Conservation (phyloP, 768 basidiomycete species). For the Mycena capillaripes region DNA sequence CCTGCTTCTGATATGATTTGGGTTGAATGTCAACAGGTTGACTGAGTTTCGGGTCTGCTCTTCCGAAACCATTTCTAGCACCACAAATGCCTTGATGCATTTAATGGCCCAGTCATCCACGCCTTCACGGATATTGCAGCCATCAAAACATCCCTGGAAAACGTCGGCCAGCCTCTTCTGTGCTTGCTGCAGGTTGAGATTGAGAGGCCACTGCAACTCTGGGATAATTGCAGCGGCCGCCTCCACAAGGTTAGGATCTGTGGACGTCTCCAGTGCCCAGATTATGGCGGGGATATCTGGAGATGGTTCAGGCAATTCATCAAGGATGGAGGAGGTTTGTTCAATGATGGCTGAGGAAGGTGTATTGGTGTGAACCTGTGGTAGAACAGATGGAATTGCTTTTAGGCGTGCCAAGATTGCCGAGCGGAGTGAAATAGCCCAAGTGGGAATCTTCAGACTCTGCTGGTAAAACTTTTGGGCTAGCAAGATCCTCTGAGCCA, state of each 20-base stretch:
- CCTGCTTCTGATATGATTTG: too few species aligned
- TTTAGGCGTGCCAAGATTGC: too few species aligned
- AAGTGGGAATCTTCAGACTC: too few species aligned
- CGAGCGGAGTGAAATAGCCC: too few species aligned
- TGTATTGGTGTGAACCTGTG: too few species aligned
- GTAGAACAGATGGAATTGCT: too few species aligned
- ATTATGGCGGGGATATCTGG: not conserved
- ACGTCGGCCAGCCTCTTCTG: not conserved
- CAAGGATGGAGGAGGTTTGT: not conserved
- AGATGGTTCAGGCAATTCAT: not conserved
- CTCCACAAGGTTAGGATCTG: not conserved
- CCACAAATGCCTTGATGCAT: not conserved
- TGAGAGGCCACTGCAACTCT: not conserved
- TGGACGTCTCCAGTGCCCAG: not conserved
- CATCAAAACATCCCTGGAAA: not conserved
- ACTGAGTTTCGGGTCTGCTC: too few species aligned
- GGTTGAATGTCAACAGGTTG: not conserved
- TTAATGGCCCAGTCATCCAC: not conserved
- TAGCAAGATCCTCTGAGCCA: too few species aligned
- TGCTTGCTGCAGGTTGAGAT: not conserved
- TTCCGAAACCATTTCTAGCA: not conserved
- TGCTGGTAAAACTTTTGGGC: too few species aligned
- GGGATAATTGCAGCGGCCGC: not conserved
- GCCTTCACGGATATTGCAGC: not conserved
- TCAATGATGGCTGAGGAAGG: too few species aligned